Conservation (phyloP, 2,329 filamentous ascomycete species). For the Calonectria ilicicola region DNA sequence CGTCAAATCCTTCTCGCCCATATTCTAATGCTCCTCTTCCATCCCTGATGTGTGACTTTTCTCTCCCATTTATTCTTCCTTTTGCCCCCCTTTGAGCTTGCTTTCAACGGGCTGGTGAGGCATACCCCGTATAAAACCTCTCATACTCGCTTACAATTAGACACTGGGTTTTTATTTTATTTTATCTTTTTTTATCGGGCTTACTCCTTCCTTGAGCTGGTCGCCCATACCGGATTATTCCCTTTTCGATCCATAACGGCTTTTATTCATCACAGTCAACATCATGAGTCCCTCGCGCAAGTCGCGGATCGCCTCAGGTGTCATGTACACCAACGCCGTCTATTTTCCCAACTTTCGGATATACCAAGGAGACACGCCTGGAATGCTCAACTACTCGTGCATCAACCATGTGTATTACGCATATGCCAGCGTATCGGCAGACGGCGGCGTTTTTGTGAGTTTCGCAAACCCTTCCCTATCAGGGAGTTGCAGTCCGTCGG, state of each 20-base stretch:
- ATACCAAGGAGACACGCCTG: slow-evolving; percentile 79
- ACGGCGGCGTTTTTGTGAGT: slow-evolving; percentile 82
- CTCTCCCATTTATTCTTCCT: slow-evolving; percentile 35
- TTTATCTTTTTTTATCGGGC: neutral
- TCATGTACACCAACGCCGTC: slow-evolving; percentile 78
- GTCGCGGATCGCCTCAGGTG: slow-evolving; percentile 57
- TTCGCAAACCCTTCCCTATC: slow-evolving; percentile 13
- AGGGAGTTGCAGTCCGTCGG: slow-evolving; percentile 17
- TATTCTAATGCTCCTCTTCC: slow-evolving; percentile 36
- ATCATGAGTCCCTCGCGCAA: slow-evolving; percentile 60
- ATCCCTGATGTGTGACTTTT: slow-evolving; percentile 43
- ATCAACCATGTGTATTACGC: slow-evolving; percentile 88
- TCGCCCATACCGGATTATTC: slow-evolving; percentile 1
- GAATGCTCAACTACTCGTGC: slow-evolving; percentile 78
- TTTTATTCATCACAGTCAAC: slow-evolving; percentile 12
- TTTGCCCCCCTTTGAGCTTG: slow-evolving; percentile 26
- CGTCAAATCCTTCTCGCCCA: slow-evolving; percentile 39
- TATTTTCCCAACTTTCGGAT: slow-evolving; percentile 87
- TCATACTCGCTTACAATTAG: slow-evolving; percentile 29
- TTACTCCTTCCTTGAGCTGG: slow-evolving; percentile 6
- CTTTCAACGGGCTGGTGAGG: slow-evolving; percentile 29
- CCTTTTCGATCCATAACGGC: neutral
- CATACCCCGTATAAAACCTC: slow-evolving; percentile 34
- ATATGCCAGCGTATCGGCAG: slow-evolving; percentile 79
- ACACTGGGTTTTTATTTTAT: too few relatives aligned